phyloP scores from a whole-genome alignment of 108 stramenopile species.

The Skeletonema tropicum region DNA sequence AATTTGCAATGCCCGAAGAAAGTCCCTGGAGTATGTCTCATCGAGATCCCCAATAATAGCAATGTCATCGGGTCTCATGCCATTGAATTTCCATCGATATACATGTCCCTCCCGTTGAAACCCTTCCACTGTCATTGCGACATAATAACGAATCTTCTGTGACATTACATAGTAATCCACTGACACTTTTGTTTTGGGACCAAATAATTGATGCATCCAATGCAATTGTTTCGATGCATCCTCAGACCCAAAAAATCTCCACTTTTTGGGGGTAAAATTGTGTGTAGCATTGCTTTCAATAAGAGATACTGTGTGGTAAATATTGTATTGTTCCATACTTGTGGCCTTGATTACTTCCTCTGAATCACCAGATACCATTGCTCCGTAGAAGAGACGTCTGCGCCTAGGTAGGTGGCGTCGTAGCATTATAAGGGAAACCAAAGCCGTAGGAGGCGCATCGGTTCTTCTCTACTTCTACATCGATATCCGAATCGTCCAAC shows the following conservation, averaged over 20 bases:
- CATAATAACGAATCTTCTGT: too few species aligned
- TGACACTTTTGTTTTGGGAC: slow-evolving; percentile 36
- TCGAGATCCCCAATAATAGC: slow-evolving; percentile 61
- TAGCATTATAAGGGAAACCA: not conserved
- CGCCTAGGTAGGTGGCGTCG: slow-evolving; percentile 4
- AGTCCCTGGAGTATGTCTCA: slow-evolving; percentile 64
- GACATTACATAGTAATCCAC: slow-evolving; percentile 38
- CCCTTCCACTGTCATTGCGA: too few species aligned
- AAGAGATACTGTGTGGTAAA: slow-evolving; percentile 55
- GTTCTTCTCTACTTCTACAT: slow-evolving; percentile 16
- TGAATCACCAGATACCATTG: slow-evolving; percentile 56
- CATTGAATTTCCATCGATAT: slow-evolving; percentile 57
- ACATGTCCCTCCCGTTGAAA: slow-evolving; percentile 54
- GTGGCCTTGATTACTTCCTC: slow-evolving; percentile 38
- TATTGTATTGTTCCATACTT: slow-evolving; percentile 53
- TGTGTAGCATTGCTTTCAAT: slow-evolving; percentile 66
- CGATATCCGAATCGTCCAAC: slow-evolving; percentile 24
- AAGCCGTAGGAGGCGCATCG: slow-evolving; percentile 40
- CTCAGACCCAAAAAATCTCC: slow-evolving; percentile 31
- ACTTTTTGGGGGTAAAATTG: slow-evolving; percentile 19
- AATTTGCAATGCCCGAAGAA: slow-evolving; percentile 54
- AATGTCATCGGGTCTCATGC: slow-evolving; percentile 61
- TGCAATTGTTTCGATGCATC: slow-evolving; percentile 11
- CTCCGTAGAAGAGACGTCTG: slow-evolving; percentile 50
- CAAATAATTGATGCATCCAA: slow-evolving; percentile 35